Conservation (phyloP, 805 yeast species). For the Jamesozyma hellenica region DNA sequence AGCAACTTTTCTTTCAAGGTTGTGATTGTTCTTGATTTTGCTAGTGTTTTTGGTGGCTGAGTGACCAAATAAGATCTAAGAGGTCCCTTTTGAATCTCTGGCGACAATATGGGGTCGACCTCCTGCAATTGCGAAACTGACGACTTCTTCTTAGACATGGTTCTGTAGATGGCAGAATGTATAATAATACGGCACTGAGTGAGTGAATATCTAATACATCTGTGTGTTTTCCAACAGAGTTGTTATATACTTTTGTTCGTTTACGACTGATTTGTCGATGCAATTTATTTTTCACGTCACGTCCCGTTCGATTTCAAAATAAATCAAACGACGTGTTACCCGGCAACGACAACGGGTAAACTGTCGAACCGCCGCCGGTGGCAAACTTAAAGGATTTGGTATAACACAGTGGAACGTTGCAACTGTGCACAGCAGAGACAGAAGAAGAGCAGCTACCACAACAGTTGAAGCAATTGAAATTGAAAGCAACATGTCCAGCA, state of each 20-base stretch:
- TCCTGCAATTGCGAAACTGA: background rate
- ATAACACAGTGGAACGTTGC: background rate
- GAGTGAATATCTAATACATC: too few species aligned
- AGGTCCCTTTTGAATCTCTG: conserved; percentile 41
- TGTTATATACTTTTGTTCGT: background rate
- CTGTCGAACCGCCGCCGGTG: background rate
- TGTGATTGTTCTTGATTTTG: conserved; percentile 34
- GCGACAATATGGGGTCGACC: conserved; percentile 35
- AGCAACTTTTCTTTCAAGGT: conserved; percentile 33
- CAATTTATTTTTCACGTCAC: too few species aligned
- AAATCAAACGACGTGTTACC: too few species aligned
- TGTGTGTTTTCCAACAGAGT: background rate
- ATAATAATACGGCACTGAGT: too few species aligned
- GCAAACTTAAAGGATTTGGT: background rate
- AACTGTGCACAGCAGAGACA: background rate
- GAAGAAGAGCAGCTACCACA: background rate
- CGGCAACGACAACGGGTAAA: background rate
- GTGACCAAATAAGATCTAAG: conserved; percentile 46
- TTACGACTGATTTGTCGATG: too few species aligned
- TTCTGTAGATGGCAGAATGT: too few species aligned
- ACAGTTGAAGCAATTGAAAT: background rate
- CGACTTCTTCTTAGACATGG: background rate
- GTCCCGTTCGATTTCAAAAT: too few species aligned
- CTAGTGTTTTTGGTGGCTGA: conserved; percentile 35
- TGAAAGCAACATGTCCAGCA: background rate